These are phyloP conservation scores for Meyerozyma smithsonii DNA, from an alignment of 1,139 yeast genomes.

Conservation along the genomic window DNA sequence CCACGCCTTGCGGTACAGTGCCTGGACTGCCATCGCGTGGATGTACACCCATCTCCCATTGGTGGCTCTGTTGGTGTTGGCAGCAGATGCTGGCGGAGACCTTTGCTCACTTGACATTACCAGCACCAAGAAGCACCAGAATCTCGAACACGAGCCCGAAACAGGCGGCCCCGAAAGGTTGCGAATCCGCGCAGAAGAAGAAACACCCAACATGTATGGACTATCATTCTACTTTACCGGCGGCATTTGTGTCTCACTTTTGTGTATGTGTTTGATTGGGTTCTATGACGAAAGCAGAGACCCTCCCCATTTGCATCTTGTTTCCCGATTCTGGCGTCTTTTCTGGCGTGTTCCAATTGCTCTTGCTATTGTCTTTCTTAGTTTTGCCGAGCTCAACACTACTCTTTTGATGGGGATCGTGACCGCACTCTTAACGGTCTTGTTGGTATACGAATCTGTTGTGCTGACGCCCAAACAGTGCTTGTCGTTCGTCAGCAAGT, in stretches of 20 bases:
- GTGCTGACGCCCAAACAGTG: conserved; percentile 23
- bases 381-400: conserved; percentile 41
- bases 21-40: conserved; percentile 44
- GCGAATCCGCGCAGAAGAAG: conserved; percentile 15
- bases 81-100: conserved; percentile 64
- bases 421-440: conserved; percentile 25
- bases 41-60: conserved; percentile 50
- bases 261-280: conserved; percentile 33
- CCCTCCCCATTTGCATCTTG: conserved; percentile 21
- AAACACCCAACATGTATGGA: conserved; percentile 25
- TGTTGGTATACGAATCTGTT: conserved; percentile 34
- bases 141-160: conserved; percentile 5
- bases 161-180: conserved; percentile 11
- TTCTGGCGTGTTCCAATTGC: conserved; percentile 37
- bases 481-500: conserved; percentile 2
- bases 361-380: conserved; percentile 34
- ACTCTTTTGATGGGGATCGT: conserved; percentile 43
- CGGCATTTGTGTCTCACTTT: conserved; percentile 39
- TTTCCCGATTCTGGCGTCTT: conserved; percentile 36
- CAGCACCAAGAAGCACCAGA: conserved; percentile 7
- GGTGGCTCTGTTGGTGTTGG: conserved; percentile 46
- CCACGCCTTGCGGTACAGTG: conserved; percentile 53
- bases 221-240: conserved; percentile 47
- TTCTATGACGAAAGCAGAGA: conserved; percentile 37
- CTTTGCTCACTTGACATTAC: conserved; percentile 23